A percentile compares a stretch with the other conserved stretches of the same genome.
phyloP scores from a whole-genome alignment of 495 filamentous ascomycete species.

The Trichoderma gamsii region DNA sequence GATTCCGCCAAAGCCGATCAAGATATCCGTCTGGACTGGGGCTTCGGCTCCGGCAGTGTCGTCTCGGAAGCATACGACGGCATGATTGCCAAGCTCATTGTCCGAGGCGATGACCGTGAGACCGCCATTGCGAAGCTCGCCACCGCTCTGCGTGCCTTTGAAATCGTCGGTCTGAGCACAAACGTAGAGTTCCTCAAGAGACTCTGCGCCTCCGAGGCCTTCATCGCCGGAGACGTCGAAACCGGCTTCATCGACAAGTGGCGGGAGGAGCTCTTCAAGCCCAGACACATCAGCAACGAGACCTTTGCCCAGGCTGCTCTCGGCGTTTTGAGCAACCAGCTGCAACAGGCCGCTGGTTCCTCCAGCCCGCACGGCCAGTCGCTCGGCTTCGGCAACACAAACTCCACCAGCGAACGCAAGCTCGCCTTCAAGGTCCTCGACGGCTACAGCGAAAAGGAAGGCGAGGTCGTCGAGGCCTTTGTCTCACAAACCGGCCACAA shows the following conservation, averaged over 20 bases:
- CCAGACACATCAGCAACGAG: conserved; percentile 51
- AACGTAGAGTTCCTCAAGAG: conserved; percentile 96
- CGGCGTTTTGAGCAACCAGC: conserved; percentile 47
- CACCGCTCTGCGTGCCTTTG: conserved; percentile 79
- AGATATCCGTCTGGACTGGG: conserved; percentile 83
- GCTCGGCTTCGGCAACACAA: conserved; percentile 48
- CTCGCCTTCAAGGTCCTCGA: conserved; percentile 52
- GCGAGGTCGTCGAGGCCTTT: conserved; percentile 47
- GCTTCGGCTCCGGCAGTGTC: conserved; percentile 84
- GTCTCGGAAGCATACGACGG: conserved; percentile 96
- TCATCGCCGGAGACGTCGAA: conserved; percentile 84
- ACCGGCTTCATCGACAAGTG: conserved; percentile 94
- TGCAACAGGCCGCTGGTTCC: conserved; percentile 18
- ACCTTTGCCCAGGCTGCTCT: conserved; percentile 79
- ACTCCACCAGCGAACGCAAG: conserved; percentile 34
- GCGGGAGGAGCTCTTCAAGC: conserved; percentile 62
- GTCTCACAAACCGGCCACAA: conserved; percentile 57
- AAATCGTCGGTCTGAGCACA: conserved; percentile 85
- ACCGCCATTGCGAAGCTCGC: conserved; percentile 78
- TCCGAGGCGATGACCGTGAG: conserved; percentile 70
- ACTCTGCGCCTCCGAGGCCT: conserved; percentile 70
- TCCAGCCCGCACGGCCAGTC: conserved; percentile 40
- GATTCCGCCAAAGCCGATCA: conserved; percentile 39
- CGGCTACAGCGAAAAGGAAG: conserved; percentile 36
- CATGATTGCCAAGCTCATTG: conserved; percentile 98